These are phyloP conservation scores for Turnera subulata DNA, from an alignment of 345 rosid species.

Conservation along the genomic window DNA sequence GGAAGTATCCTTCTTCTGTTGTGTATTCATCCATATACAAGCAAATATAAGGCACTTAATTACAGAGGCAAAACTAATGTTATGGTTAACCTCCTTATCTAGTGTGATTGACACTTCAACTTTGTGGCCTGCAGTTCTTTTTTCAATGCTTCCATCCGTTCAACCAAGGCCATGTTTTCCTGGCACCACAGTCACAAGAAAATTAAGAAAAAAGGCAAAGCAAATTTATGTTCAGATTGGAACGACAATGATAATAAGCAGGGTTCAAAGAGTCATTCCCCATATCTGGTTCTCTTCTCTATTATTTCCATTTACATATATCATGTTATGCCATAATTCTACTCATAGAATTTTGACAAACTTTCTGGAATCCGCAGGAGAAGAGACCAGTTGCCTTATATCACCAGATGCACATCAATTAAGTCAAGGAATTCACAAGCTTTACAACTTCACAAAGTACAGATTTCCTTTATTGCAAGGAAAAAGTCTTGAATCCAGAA, in stretches of 20 bases:
- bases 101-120: constrained; percentile 15
- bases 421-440: neutral
- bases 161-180: constrained; percentile 27
- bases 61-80: neutral
- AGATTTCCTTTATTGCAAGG: neutral
- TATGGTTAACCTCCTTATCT: constrained; percentile 4
- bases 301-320: neutral
- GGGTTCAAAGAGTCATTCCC: neutral
- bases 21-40: too few relatives aligned
- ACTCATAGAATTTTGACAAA: neutral
- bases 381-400: too few relatives aligned
- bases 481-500: neutral
- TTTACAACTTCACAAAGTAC: neutral
- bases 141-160: constrained; percentile 16
- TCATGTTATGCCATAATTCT: neutral
- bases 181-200: neutral
- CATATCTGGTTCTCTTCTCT: neutral
- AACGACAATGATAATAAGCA: neutral
- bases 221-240: neutral
- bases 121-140: constrained; percentile 17
- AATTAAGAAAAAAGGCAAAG: neutral
- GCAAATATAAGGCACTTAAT: too few relatives aligned
- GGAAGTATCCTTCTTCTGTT: too few relatives aligned
- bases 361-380: too few relatives aligned
- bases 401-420: neutral